Conservation (phyloP, 768 basidiomycete species). For the Postia placenta region DNA sequence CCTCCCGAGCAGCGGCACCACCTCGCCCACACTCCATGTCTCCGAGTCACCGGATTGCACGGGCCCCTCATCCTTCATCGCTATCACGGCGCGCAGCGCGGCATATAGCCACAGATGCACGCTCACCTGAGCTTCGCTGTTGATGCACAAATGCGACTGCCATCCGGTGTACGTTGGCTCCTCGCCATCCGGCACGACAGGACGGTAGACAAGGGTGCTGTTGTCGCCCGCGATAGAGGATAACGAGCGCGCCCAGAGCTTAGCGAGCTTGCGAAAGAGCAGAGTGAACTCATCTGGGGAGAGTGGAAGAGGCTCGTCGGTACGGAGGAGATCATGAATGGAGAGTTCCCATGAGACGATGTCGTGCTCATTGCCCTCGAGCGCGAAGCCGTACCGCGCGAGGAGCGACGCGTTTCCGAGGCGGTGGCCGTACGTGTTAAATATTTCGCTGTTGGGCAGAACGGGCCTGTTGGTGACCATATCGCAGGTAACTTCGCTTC, state of each 20-base stretch:
- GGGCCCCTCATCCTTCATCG: background rate
- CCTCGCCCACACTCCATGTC: background rate
- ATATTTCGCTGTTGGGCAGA: constrained; percentile 26
- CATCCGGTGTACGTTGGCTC: background rate
- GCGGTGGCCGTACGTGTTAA: constrained; percentile 35
- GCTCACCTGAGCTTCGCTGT: constrained; percentile 19
- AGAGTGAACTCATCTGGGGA: background rate
- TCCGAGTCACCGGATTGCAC: background rate
- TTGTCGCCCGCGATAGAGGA: background rate
- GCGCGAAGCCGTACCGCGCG: constrained; percentile 34
- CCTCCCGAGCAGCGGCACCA: background rate
- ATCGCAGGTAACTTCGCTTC: constrained; percentile 30
- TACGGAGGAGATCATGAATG: background rate
- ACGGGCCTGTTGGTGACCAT: constrained; percentile 31
- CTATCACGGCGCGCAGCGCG: constrained; percentile 6
- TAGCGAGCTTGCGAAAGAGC: background rate
- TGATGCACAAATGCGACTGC: constrained; percentile 9
- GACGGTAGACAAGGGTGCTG: constrained; percentile 7
- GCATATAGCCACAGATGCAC: constrained; percentile 18
- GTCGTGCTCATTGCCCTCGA: constrained; percentile 34
- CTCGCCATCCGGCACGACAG: background rate
- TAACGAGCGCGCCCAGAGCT: background rate
- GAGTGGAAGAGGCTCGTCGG: background rate
- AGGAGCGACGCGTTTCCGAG: constrained; percentile 33
- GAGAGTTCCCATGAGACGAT: constrained; percentile 15